Percentiles rank a stretch among this genome's conserved stretches.
phyloP scores from a whole-genome alignment of 2,329 filamentous ascomycete genomes.

The Aspergillus hortae region DNA sequence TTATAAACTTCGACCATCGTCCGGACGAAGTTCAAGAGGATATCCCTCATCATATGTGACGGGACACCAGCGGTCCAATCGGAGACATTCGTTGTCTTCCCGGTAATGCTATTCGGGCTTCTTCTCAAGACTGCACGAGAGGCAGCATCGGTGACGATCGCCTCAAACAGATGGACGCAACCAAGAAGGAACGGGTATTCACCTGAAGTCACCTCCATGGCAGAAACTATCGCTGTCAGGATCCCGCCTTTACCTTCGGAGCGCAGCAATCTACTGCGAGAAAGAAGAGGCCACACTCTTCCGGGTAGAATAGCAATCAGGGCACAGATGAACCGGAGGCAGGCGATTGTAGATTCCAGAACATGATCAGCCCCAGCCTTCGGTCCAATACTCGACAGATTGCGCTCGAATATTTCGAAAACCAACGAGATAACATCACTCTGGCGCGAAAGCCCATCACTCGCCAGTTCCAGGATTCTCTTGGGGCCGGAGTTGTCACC shows the following conservation, averaged over 20 bases:
- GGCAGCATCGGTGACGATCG: constrained; percentile 72
- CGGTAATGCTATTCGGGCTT: constrained; percentile 30
- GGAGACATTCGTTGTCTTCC: constrained; percentile 27
- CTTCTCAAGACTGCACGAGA: constrained; percentile 46
- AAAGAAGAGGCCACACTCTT: constrained; percentile 85
- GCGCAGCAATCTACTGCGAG: constrained; percentile 74
- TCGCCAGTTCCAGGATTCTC: constrained; percentile 48
- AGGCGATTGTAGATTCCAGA: constrained; percentile 66
- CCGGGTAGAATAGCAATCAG: constrained; percentile 71
- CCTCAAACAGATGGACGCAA: constrained; percentile 69
- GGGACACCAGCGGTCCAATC: constrained; percentile 68
- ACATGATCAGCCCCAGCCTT: constrained; percentile 62
- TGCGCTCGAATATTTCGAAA: constrained; percentile 78
- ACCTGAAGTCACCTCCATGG: constrained; percentile 72
- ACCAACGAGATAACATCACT: constrained; percentile 75
- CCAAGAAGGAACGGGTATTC: constrained; percentile 74
- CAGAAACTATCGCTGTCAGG: constrained; percentile 74
- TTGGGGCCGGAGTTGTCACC: constrained; percentile 38
- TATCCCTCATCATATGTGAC: constrained; percentile 70
- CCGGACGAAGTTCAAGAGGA: constrained; percentile 69
- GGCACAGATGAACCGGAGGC: constrained; percentile 74
- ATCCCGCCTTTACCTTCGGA: constrained; percentile 72
- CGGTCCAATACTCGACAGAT: constrained; percentile 49
- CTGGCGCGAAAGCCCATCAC: constrained; percentile 45
- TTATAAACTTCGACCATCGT: constrained; percentile 80